Base-by-base conservation (phyloP, 768 basidiomycete genomes). In the Piloderma croceum region DNA sequence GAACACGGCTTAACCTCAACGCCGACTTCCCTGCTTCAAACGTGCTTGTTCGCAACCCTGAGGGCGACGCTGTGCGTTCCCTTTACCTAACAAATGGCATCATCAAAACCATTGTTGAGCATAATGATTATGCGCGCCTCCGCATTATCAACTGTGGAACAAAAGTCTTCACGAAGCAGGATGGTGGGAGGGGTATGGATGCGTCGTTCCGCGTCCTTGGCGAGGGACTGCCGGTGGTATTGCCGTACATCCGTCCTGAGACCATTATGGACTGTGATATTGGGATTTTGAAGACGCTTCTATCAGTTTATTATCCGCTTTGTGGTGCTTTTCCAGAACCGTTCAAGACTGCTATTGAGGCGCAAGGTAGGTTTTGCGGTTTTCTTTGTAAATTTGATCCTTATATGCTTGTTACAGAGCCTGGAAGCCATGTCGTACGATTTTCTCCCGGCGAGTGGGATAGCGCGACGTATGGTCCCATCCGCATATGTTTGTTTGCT, bases 91-190 rank as follows among this genome's bases (percentile, higher is more conserved):
- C 83, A 41, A 96, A 93, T 55, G 76, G 81, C 50, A 67, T 87
- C 50, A 84, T 94, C 56, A 90, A 87, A 61, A 62, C 70, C n/a
- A 69, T 98, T 45, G 73, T 97, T 42, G 54, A 69, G 38, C 67
- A 81, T 56, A 99, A 98, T 57, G 81, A 90, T 56, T 93, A 83
- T 58, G 74, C 76, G 21, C 80, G 83, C 20, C 73, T 97, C 41
- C 81, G 96, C 2, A 77, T 99, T 38, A 82, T 92, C 52, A 81
- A 87, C 11, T 85, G 88, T n/a, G 96, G 96, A 15, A 91, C 92
- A 29, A 94, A 96, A 60, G 81, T 91, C 10, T 86, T 98, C 61
- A 77, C 80, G 5, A 87, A 90, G 55, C 93, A 98, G 59, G 93
- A 94, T 44, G 77, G 76, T 2, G 78, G 73, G 2, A 75, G 75